A percentile compares a stretch with the other conserved stretches of the same genome.
phyloP scores from a whole-genome alignment of 2,329 filamentous ascomycete genomes.

The Claviceps sp. region DNA sequence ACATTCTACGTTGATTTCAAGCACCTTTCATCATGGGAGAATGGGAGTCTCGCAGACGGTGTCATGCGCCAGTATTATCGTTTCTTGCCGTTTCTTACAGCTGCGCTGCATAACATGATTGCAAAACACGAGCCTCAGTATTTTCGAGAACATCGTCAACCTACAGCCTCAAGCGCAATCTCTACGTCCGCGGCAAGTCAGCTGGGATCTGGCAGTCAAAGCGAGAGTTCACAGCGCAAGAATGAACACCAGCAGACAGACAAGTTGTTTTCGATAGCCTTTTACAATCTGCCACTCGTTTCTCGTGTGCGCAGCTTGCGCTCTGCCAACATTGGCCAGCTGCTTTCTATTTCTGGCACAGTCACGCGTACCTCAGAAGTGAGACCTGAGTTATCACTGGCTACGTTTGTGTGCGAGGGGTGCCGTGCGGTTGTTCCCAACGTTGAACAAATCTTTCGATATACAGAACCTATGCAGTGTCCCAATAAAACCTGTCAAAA shows the following conservation, averaged over 20 bases:
- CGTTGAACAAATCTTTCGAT: conserved; percentile 93
- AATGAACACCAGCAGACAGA: conserved; percentile 93
- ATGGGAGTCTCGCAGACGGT: conserved; percentile 71
- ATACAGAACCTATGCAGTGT: conserved; percentile 92
- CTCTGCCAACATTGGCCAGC: conserved; percentile 79
- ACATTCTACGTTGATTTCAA: conserved; percentile 80
- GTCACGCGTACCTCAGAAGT: conserved; percentile 96
- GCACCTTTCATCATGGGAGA: conserved; percentile 64
- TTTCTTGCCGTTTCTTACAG: conserved; percentile 81
- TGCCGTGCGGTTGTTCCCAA: conserved; percentile 79
- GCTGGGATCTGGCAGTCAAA: conserved; percentile 46
- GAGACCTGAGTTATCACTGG: conserved; percentile 79
- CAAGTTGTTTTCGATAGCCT: conserved; percentile 84
- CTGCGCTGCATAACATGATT: conserved; percentile 82
- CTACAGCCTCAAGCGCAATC: conserved; percentile 58
- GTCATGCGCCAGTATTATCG: conserved; percentile 89
- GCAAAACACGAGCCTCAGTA: conserved; percentile 90
- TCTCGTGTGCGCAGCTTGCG: conserved; percentile 76
- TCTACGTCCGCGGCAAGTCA: conserved; percentile 55
- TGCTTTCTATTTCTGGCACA: conserved; percentile 91
- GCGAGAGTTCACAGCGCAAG: conserved; percentile 60
- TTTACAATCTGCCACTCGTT: conserved; percentile 83
- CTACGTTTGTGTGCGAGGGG: conserved; percentile 81
- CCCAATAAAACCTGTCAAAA: conserved; percentile 82
- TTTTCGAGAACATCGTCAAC: conserved; percentile 82